These are phyloP conservation scores for Exophiala sp. DNA, from an alignment of 2,329 filamentous ascomycete species.

Conservation along the genomic window DNA sequence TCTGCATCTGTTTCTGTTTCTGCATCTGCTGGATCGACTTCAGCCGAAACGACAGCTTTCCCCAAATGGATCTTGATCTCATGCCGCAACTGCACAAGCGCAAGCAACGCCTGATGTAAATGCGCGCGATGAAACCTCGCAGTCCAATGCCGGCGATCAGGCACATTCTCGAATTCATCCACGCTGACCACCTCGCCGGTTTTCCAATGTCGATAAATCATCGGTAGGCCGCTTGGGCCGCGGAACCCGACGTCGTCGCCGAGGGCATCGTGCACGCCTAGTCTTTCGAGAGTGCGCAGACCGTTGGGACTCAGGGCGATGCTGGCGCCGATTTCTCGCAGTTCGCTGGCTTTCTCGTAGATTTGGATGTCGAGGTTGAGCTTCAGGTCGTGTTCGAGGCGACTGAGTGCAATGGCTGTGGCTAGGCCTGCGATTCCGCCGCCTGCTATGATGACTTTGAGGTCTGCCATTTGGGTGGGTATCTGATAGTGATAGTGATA, in stretches of 20 bases:
- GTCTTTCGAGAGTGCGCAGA: slow-evolving; percentile 47
- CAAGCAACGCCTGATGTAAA: slow-evolving; percentile 45
- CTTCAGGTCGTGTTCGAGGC: slow-evolving; percentile 39
- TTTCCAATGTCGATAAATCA: slow-evolving; percentile 44
- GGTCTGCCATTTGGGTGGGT: slow-evolving; percentile 26
- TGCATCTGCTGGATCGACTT: no score
- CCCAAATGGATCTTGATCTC: no score
- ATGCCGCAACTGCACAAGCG: slow-evolving; percentile 37
- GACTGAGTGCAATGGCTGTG: slow-evolving; percentile 43
- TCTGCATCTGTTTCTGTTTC: no score
- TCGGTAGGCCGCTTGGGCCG: slow-evolving; percentile 39
- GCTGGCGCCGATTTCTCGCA: slow-evolving; percentile 46
- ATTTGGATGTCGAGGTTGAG: slow-evolving; percentile 37
- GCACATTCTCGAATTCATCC: slow-evolving; percentile 39
- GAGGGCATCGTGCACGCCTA: slow-evolving; percentile 43
- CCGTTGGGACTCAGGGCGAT: slow-evolving; percentile 50
- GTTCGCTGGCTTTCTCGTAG: slow-evolving; percentile 46
- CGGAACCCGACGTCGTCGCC: slow-evolving; percentile 41
- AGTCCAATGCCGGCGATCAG: slow-evolving; percentile 38
- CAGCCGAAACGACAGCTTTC: no score
- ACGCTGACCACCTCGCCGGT: slow-evolving; percentile 34
- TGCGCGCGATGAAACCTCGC: slow-evolving; percentile 47
- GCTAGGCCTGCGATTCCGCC: slow-evolving; percentile 49
- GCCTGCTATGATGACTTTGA: slow-evolving; percentile 45
- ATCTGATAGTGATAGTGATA: no score